phyloP scores from a whole-genome alignment of 2,329 filamentous ascomycete genomes.

The Geoglossum cookeanum region DNA sequence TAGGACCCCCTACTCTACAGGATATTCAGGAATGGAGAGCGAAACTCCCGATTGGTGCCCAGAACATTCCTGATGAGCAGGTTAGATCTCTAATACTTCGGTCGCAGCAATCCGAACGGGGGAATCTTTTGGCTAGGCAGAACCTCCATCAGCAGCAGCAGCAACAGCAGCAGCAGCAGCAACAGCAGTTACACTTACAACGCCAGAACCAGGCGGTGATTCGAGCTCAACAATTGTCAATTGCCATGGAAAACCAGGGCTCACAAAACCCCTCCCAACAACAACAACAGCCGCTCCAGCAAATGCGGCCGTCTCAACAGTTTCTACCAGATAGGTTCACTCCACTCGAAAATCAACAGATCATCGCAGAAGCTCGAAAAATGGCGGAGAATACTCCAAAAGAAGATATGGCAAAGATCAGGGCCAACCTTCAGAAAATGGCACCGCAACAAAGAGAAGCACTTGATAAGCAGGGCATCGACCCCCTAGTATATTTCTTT shows the following conservation, averaged over 20 bases:
- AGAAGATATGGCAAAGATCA: conserved; percentile 29
- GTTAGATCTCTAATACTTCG: not conserved
- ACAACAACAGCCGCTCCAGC: not conserved
- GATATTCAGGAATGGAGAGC: not conserved
- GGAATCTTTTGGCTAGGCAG: conserved; percentile 4
- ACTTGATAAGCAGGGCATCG: conserved; percentile 25
- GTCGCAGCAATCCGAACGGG: not conserved
- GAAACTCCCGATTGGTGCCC: not conserved
- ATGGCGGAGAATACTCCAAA: conserved; percentile 25
- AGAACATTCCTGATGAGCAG: not conserved
- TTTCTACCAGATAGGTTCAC: conserved; percentile 14
- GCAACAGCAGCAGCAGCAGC: conserved; percentile 9
- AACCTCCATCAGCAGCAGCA: conserved; percentile 7
- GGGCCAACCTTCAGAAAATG: conserved; percentile 25
- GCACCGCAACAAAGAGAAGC: conserved; percentile 28
- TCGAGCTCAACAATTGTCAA: not conserved
- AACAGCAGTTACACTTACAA: conserved; percentile 2
- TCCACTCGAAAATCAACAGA: conserved; percentile 23
- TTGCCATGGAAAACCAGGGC: conserved; percentile 10
- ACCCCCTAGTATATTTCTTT: conserved; percentile 32
- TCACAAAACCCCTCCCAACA: conserved; percentile 2
- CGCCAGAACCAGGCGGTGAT: conserved; percentile 4
- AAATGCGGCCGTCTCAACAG: not conserved
- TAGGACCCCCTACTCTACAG: not conserved
- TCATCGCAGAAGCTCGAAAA: conserved; percentile 27